These are phyloP conservation scores for Cardamine occulta DNA, from an alignment of 345 rosid species.

Conservation along the genomic window DNA sequence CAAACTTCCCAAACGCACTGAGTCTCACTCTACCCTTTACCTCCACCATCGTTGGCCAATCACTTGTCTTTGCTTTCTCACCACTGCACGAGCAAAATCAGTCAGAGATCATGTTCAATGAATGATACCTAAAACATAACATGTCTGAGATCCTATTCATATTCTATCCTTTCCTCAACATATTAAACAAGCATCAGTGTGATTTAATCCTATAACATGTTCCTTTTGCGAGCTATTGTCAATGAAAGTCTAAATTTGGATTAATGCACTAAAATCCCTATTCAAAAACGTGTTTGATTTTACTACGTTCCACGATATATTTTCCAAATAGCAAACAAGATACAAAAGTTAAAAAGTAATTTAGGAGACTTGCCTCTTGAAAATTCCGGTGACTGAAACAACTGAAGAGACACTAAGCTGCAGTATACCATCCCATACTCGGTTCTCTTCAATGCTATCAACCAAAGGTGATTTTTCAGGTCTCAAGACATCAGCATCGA, in stretches of 20 bases:
- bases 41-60: constrained; percentile 77
- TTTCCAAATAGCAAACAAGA: constrained; percentile 16
- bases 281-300: not conserved
- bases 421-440: constrained; percentile 78
- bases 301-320: constrained; percentile 3
- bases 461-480: constrained; percentile 27
- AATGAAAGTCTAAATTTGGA: not conserved
- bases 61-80: constrained; percentile 66
- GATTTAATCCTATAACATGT: not conserved
- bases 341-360: not conserved
- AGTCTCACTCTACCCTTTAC: constrained; percentile 93
- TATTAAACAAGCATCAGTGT: not conserved
- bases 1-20: constrained; percentile 94
- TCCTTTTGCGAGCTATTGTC: not conserved
- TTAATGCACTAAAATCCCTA: not conserved
- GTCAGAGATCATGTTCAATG: constrained; percentile 13
- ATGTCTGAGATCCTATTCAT: not conserved
- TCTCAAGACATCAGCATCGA: constrained; percentile 27
- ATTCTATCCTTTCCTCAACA: not conserved
- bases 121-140: not conserved
- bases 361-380: constrained; percentile 63
- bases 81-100: constrained; percentile 61
- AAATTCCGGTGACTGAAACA: constrained; percentile 62
- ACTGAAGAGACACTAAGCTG: constrained; percentile 60
- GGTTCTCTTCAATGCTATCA: constrained; percentile 47